Evolutionary conservation across 2,329 filamentous ascomycete genomes (phyloP), one percentile per base, ranked within the genome.

Genomic region (Epichloe glyceriae): DNA sequence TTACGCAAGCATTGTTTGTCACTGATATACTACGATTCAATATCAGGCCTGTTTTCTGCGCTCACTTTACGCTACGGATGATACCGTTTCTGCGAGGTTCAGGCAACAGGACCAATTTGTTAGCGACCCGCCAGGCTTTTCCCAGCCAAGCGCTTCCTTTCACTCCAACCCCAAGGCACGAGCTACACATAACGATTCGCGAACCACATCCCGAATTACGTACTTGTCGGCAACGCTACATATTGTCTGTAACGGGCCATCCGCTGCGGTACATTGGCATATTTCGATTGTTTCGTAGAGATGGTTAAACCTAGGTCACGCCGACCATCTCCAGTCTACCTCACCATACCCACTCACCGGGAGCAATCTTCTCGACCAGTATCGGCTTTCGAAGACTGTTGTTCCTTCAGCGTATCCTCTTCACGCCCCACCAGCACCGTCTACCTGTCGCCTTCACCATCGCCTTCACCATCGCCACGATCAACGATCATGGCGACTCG

Each of bases 381-480:
- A 5, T 71, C 73, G 41, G 66, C 70, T 54, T 67, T 71, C 49
- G 69, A 72, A 57, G 72, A 71, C 59, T 70, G 68, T 54, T 65
- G 67, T 60, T 74, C 74, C 68, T 63, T 57, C 47, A 59, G 62
- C 47, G 53, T 54, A 33, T 55, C 71, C 35, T 60, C 67, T 20
- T 78, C 77, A 6, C 68, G 76, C 51, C 75, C 73, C 14, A 57
- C 68, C 41, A 79, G 76, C 61, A 63, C 72, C 62, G 67, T 70
- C 49, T 68, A 73, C 50, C 64, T 71, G 44, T 73, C 72, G 40
- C 68, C 70, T 41, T 64, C 67, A 42, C 63, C 64, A 49, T 73
- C 72, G 40, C 68, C 70, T 41, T 64, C 67, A 42, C 64, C 64
- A 49, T 67, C 63, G 39, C 60, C 63, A 15, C 64, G 58, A 53